These are phyloP conservation scores for Vitis rupestris DNA, from an alignment of 164 flowering plant species.

Conservation along the genomic window DNA sequence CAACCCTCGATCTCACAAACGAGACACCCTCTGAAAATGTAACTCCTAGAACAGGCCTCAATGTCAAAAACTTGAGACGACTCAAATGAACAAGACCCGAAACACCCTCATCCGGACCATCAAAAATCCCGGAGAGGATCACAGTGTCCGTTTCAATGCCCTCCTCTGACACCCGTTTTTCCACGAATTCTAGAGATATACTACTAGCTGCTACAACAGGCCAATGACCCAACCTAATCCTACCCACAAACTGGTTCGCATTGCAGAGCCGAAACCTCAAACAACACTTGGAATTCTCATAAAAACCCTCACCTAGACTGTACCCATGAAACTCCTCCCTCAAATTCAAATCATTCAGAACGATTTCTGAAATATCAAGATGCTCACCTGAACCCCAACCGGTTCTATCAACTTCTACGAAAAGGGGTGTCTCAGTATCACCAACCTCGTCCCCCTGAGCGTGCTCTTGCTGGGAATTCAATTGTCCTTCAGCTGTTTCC, in stretches of 20 bases:
- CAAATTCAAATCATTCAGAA: constrained; percentile 42
- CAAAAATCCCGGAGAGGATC: constrained; percentile 62
- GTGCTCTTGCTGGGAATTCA: constrained; percentile 6
- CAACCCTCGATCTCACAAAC: constrained; percentile 62
- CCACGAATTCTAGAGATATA: constrained; percentile 51
- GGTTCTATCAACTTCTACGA: constrained; percentile 46
- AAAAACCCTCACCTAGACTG: constrained; percentile 25
- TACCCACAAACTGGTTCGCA: constrained; percentile 32
- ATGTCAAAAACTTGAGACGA: constrained; percentile 49
- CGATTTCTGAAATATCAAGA: constrained; percentile 70
- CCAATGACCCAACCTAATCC: constrained; percentile 79
- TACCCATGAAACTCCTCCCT: constrained; percentile 34
- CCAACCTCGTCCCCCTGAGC: constrained; percentile 8
- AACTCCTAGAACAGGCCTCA: constrained; percentile 57
- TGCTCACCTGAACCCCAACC: constrained; percentile 48
- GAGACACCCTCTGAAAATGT: constrained; percentile 21
- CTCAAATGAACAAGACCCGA: constrained; percentile 78
- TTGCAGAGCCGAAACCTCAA: constrained; percentile 54
- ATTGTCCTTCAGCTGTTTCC: constrained; percentile 13
- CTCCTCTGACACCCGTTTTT: constrained; percentile 18
- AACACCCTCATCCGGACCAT: constrained; percentile 82
- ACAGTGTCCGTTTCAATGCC: constrained; percentile 24
- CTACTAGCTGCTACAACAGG: constrained; percentile 49
- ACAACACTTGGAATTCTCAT: constrained; percentile 23
- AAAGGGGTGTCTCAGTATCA: constrained; percentile 26